These are phyloP conservation scores for Epicoccum nigrum DNA, from an alignment of 2,329 filamentous ascomycete species.

Conservation along the genomic window DNA sequence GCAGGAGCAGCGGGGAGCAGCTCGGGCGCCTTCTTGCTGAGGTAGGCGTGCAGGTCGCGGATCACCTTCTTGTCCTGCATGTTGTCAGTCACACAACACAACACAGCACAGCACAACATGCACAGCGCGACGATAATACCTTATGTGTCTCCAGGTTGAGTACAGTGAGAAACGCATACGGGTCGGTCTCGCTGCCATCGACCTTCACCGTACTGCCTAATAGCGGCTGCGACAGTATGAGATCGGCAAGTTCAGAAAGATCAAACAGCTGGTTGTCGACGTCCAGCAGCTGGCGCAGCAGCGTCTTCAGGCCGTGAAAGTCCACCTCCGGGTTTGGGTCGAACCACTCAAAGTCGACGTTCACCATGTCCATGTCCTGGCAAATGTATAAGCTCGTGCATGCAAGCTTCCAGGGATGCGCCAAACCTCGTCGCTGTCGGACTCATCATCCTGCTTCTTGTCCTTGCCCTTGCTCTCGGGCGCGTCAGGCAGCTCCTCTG, in stretches of 20 bases:
- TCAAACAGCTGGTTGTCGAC: constrained; percentile 85
- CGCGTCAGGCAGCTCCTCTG: constrained; percentile 46
- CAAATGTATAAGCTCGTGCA: constrained; percentile 17
- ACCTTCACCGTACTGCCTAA: constrained; percentile 96
- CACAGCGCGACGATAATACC: constrained; percentile 40
- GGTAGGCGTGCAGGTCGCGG: constrained; percentile 72
- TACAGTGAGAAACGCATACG: constrained; percentile 89
- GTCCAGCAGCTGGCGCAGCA: constrained; percentile 91
- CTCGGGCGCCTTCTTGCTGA: constrained; percentile 57
- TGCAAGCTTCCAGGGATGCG: constrained; percentile 5
- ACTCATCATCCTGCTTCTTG: constrained; percentile 41
- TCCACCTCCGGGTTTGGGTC: constrained; percentile 89
- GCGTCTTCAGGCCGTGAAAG: constrained; percentile 91
- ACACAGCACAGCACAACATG: no score
- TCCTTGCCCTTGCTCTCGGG: constrained; percentile 34
- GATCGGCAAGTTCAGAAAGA: constrained; percentile 81
- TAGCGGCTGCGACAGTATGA: constrained; percentile 84
- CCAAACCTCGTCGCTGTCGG: constrained; percentile 48
- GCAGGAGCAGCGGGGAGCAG: constrained; percentile 44
- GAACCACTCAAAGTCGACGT: constrained; percentile 99
- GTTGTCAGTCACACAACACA: not conserved
- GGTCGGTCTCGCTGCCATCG: constrained; percentile 90
- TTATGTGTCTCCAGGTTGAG: constrained; percentile 81
- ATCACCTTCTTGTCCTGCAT: constrained; percentile 71
- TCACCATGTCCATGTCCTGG: constrained; percentile 87